Percentiles rank a stretch among this genome's conserved stretches.
phyloP scores from a whole-genome alignment of 2,329 filamentous ascomycete species.

The Fusarium praegraminearum region DNA sequence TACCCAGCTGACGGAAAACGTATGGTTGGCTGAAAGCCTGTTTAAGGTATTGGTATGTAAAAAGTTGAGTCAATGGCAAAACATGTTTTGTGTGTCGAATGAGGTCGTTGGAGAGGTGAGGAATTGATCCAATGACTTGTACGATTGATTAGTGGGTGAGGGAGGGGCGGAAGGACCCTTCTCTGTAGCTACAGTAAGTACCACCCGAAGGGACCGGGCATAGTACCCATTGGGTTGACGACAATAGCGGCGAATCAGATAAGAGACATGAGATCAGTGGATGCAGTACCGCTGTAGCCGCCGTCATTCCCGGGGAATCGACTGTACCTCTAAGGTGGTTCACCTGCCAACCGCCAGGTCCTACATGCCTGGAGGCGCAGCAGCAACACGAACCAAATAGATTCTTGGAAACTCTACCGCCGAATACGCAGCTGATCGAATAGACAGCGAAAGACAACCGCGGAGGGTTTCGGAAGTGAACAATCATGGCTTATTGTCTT shows the following conservation, averaged over 20 bases:
- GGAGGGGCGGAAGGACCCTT: constrained; percentile 28
- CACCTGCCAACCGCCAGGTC: constrained; percentile 41
- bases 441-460: constrained; percentile 16
- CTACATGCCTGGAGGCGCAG: constrained; percentile 22
- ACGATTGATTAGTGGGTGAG: not conserved
- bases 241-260: not conserved
- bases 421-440: not conserved
- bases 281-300: not conserved
- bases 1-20: not conserved
- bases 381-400: not conserved
- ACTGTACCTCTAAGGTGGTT: constrained; percentile 9
- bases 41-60: constrained; percentile 6
- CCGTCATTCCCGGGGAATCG: not conserved
- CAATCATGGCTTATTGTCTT: not conserved
- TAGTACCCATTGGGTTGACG: not conserved
- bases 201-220: not conserved
- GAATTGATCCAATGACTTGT: constrained; percentile 3
- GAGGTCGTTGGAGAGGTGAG: not conserved
- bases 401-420: not conserved
- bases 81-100: not conserved
- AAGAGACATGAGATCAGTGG: not conserved
- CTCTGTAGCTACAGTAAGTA: not conserved
- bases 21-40: constrained; percentile 23
- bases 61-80: constrained; percentile 2
- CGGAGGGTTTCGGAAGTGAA: not conserved